Percentiles rank a stretch among this genome's conserved stretches.
These are phyloP conservation scores for Ustilago nuda DNA, from an alignment of 1,284 basidiomycete genomes.

Conservation along the genomic window DNA sequence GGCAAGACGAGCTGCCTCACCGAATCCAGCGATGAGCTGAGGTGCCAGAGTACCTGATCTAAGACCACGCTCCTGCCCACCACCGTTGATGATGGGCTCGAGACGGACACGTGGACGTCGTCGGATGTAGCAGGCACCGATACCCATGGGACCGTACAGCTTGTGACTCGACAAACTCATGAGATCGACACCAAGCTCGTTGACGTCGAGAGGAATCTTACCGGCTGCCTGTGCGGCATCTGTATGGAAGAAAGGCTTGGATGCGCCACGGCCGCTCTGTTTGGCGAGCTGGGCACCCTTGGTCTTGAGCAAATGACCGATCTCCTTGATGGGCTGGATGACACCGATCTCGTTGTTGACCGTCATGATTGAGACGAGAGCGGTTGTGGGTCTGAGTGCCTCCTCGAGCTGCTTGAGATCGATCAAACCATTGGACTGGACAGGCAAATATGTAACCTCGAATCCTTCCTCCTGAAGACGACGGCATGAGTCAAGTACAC, in stretches of 20 bases:
- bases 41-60: constrained; percentile 93
- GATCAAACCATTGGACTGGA: constrained; percentile 86
- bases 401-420: constrained; percentile 80
- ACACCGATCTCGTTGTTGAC: constrained; percentile 99
- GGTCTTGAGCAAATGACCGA: constrained; percentile 80
- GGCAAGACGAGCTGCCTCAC: constrained; percentile 93
- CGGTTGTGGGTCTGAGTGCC: constrained; percentile 84
- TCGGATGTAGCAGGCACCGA: constrained; percentile 94
- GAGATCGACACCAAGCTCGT: constrained; percentile 93
- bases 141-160: constrained; percentile 96
- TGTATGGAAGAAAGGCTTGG: constrained; percentile 88
- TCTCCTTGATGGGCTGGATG: constrained; percentile 96
- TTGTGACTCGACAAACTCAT: constrained; percentile 98
- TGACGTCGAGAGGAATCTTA: constrained; percentile 77
- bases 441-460: constrained; percentile 96
- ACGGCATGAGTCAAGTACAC: constrained; percentile 96
- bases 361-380: constrained; percentile 93
- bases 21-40: constrained; percentile 89
- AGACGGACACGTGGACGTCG: constrained; percentile 90
- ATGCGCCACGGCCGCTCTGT: constrained; percentile 71
- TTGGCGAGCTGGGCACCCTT: constrained; percentile 77
- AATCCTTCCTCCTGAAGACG: constrained; percentile 96
- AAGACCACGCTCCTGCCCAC: constrained; percentile 96
- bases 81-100: constrained; percentile 94
- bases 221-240: constrained; percentile 97